Conservation (phyloP, 768 basidiomycete species). For the Boletellus emodensis region DNA sequence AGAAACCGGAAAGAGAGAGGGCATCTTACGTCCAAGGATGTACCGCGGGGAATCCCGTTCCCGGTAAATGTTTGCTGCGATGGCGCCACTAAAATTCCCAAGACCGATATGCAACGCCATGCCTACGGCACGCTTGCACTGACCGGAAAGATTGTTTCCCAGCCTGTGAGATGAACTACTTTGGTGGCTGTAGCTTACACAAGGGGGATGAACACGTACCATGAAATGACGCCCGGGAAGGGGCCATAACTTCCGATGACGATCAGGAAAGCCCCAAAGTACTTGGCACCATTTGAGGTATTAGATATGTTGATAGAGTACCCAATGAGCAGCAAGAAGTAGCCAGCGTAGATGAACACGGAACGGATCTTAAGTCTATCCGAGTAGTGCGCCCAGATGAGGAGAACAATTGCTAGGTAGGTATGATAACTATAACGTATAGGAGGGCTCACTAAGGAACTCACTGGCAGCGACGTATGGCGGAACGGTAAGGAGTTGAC, state of each 20-base stretch:
- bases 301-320: constrained; percentile 62
- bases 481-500: constrained; percentile 65
- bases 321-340: constrained; percentile 50
- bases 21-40: constrained; percentile 54
- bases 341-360: constrained; percentile 54
- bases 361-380: constrained; percentile 53
- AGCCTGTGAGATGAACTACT: constrained; percentile 40
- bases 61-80: constrained; percentile 62
- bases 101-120: constrained; percentile 52
- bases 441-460: constrained; percentile 16
- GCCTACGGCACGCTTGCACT: constrained; percentile 66
- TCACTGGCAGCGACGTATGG: constrained; percentile 61
- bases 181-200: background rate
- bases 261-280: constrained; percentile 68
- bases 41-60: constrained; percentile 57
- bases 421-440: background rate
- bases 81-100: constrained; percentile 64
- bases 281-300: constrained; percentile 52
- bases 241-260: constrained; percentile 57
- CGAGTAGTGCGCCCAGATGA: constrained; percentile 53
- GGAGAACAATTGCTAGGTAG: constrained; percentile 46
- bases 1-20: background rate
- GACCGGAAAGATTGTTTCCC: constrained; percentile 50
- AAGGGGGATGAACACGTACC: constrained; percentile 37
- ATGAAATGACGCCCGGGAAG: constrained; percentile 58